Percentiles rank a stretch among this genome's conserved stretches.
These are phyloP conservation scores for Globisporangium mamillatum DNA, from an alignment of 352 stramenopile species.

Conservation along the genomic window DNA sequence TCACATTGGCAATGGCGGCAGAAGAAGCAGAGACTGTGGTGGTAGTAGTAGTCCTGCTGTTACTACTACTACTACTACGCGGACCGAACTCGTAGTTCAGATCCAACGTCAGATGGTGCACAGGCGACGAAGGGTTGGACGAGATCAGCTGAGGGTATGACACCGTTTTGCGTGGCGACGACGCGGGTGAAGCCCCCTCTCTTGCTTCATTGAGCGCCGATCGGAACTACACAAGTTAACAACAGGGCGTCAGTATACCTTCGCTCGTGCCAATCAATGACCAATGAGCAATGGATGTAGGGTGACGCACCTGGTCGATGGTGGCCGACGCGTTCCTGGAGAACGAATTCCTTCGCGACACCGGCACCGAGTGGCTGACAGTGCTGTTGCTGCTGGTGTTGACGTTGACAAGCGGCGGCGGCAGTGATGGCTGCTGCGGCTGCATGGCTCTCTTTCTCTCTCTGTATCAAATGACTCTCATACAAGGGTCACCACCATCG, in stretches of 20 bases:
- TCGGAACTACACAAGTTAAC: conserved; percentile 7
- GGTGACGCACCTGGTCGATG: conserved; percentile 31
- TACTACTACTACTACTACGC: neutral
- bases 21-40: too few species aligned
- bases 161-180: conserved; percentile 27
- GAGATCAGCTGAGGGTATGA: conserved; percentile 25
- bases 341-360: conserved; percentile 35
- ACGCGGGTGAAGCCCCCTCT: neutral
- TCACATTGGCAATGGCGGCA: neutral
- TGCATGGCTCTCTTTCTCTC: neutral
- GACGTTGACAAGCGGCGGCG: neutral
- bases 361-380: conserved; percentile 11
- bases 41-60: neutral
- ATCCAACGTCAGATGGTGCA: conserved; percentile 1
- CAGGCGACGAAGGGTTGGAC: conserved; percentile 9
- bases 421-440: neutral
- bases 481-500: neutral
- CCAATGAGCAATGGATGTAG: neutral
- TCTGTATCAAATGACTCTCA: neutral
- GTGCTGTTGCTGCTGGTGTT: neutral
- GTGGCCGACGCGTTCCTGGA: conserved; percentile 22
- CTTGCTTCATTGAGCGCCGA: conserved; percentile 16
- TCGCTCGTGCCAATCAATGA: neutral
- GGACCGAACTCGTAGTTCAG: neutral
- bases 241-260: neutral